Conservation (phyloP, 495 filamentous ascomycete genomes). For the Rusavskia elegans region DNA sequence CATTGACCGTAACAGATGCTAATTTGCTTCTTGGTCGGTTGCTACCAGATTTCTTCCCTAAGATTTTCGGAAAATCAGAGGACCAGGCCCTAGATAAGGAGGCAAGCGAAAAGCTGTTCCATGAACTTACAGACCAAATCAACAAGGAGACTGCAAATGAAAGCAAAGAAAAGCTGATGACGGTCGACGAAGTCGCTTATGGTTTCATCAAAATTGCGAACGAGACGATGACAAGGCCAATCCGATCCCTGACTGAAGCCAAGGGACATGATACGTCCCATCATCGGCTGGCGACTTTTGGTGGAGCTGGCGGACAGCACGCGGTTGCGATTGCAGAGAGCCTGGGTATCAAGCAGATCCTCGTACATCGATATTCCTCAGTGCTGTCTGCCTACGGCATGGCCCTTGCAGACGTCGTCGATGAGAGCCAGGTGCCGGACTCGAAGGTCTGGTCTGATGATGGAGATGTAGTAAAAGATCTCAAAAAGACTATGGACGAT, state of each 20-base stretch:
- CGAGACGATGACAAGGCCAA: slow-evolving; percentile 89
- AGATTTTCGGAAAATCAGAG: slow-evolving; percentile 89
- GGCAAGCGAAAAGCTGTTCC: slow-evolving; percentile 60
- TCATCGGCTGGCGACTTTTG: slow-evolving; percentile 82
- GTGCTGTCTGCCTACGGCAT: slow-evolving; percentile 94
- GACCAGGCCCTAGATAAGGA: slow-evolving; percentile 69
- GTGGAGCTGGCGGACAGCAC: slow-evolving; percentile 90
- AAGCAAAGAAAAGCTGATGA: slow-evolving; percentile 52
- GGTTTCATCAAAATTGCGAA: slow-evolving; percentile 89
- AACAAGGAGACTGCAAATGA: slow-evolving; percentile 39
- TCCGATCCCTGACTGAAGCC: slow-evolving; percentile 82
- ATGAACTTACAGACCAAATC: slow-evolving; percentile 62
- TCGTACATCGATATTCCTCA: slow-evolving; percentile 85
- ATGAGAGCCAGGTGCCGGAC: slow-evolving; percentile 81
- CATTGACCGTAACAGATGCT: slow-evolving; percentile 84
- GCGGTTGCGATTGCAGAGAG: slow-evolving; percentile 89
- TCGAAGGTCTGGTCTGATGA: slow-evolving; percentile 60
- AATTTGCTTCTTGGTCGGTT: slow-evolving; percentile 81
- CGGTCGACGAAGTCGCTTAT: slow-evolving; percentile 75
- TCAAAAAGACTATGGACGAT: slow-evolving; percentile 28
- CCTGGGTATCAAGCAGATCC: slow-evolving; percentile 71
- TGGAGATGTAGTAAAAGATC: slow-evolving; percentile 31
- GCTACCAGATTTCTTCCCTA: slow-evolving; percentile 88
- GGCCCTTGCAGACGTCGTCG: slow-evolving; percentile 88
- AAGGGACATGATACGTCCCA: slow-evolving; percentile 84